Evolutionary conservation across 495 filamentous ascomycete species (phyloP).

Genomic region (Corynascus novoguineensis): DNA sequence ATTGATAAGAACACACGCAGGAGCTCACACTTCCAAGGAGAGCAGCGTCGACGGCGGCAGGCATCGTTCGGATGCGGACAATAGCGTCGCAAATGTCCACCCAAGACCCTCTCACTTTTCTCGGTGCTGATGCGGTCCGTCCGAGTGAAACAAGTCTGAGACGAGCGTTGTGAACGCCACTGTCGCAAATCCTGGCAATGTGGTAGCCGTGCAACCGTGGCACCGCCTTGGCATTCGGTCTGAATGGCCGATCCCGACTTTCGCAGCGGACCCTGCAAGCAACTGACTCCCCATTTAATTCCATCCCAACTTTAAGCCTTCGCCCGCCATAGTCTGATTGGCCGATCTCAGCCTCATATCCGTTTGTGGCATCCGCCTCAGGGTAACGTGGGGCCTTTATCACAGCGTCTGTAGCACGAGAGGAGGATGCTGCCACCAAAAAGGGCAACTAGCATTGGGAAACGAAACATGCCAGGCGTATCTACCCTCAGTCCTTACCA

Average conservation of each 20-base stretch:
- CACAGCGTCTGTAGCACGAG: slow-evolving; percentile 10
- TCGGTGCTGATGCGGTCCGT: slow-evolving; percentile 26
- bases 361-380: slow-evolving; percentile 2
- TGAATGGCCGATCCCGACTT: slow-evolving; percentile 17
- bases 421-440: not conserved
- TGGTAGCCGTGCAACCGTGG: slow-evolving; percentile 15
- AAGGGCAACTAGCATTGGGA: slow-evolving; percentile 3
- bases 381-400: not conserved
- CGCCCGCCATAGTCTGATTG: slow-evolving; percentile 21
- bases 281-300: slow-evolving; percentile 28
- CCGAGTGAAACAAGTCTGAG: slow-evolving; percentile 33
- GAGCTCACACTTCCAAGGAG: too few relatives aligned
- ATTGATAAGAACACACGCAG: too few relatives aligned
- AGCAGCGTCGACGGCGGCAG: not conserved
- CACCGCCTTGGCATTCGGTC: slow-evolving; percentile 22
- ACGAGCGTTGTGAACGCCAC: slow-evolving; percentile 27
- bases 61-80: slow-evolving; percentile 19
- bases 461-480: slow-evolving; percentile 22
- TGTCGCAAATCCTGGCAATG: slow-evolving; percentile 24
- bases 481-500: slow-evolving; percentile 15
- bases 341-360: slow-evolving; percentile 23
- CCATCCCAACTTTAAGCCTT: slow-evolving; percentile 37
- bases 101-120: slow-evolving; percentile 8
- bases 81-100: slow-evolving; percentile 17
- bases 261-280: slow-evolving; percentile 1